Percentiles rank a stretch among this genome's conserved stretches.
Evolutionary conservation across 805 yeast species (phyloP).

Genomic region (Yarrowia sp.): DNA sequence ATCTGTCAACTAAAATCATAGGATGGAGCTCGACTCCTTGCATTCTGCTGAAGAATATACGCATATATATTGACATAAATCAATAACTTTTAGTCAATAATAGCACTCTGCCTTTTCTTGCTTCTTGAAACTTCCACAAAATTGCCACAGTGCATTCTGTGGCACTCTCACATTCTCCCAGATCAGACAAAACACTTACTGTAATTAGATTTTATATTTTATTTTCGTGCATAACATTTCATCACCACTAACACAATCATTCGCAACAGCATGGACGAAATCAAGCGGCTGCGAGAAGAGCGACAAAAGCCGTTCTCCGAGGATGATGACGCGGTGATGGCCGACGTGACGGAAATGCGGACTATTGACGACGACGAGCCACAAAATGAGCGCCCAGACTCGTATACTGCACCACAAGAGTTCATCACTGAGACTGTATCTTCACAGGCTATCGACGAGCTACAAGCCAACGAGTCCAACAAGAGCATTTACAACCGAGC

Average conservation of each 20-base stretch:
- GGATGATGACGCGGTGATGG: constrained; percentile 22
- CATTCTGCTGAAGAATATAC: too few relatives aligned
- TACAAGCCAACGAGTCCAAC: constrained; percentile 30
- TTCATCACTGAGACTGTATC: constrained; percentile 35
- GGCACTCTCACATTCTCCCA: background rate
- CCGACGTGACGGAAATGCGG: background rate
- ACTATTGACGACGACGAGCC: background rate
- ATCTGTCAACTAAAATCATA: background rate
- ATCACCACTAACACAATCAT: background rate
- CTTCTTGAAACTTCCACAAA: background rate
- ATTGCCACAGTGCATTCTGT: background rate
- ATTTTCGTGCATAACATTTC: background rate
- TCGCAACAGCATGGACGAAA: constrained; percentile 20
- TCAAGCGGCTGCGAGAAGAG: constrained; percentile 8
- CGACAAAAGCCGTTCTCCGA: constrained; percentile 1
- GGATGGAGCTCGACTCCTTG: too few relatives aligned
- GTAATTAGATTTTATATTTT: background rate
- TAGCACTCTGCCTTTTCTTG: too few relatives aligned
- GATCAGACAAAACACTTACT: too few relatives aligned
- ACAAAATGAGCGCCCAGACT: constrained; percentile 23
- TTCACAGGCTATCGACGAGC: constrained; percentile 38
- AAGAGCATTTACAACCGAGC: constrained; percentile 40
- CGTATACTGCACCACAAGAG: constrained; percentile 43
- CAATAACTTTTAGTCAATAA: too few relatives aligned
- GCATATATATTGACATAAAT: too few relatives aligned